Evolutionary conservation across 768 basidiomycete species (phyloP), one percentile per base, ranked within the genome.

Genomic region (Tricholomella constricta): DNA sequence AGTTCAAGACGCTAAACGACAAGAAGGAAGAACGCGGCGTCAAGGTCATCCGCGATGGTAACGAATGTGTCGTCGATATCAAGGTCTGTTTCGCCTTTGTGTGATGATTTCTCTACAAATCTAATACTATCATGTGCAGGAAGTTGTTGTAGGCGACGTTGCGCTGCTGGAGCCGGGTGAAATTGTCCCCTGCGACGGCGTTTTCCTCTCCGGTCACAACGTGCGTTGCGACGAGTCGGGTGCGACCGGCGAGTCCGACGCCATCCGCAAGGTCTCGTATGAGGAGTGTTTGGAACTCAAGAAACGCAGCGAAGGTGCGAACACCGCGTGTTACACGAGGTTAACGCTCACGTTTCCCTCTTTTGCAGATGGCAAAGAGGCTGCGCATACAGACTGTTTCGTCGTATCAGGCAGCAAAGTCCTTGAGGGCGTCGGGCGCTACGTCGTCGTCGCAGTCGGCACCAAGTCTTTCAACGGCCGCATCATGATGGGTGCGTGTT

Each of bases 181-280:
- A 67, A 87, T 98, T 52, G 67, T 98, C 14, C 97, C 97, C 43
- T 96, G 94, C 69, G 97, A 99, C 65, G 97, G 97, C 48, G 78
- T 99, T 63, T 97, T 96, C 74, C 72, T 99, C 25, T 76, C 82
- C 7, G 96, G 97, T 19, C 92, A 98, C 71, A 94, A 93, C 58
- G 88, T 98, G 61, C 88, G 84, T 65, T 98, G 95, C 67, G 97
- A 99, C 64, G 97, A 98, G 69, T 93, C 91, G 22, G 91, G 92
- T 19, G 94, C 94, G 37, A 98, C 97, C 0, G 97, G 96, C 59
- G 97, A 99, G 74, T 91, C 90, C 7, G 95, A 99, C 69, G 88
- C 94, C 14, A 94, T 99, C 69, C 88, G 86, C 68, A 99, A 99
- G 71, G 66, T 85, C 15, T 59, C 89, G 1, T 97, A 88, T 69